Evolutionary conservation across 345 rosid species (phyloP).

Genomic region (Eutrema heterophyllum): DNA sequence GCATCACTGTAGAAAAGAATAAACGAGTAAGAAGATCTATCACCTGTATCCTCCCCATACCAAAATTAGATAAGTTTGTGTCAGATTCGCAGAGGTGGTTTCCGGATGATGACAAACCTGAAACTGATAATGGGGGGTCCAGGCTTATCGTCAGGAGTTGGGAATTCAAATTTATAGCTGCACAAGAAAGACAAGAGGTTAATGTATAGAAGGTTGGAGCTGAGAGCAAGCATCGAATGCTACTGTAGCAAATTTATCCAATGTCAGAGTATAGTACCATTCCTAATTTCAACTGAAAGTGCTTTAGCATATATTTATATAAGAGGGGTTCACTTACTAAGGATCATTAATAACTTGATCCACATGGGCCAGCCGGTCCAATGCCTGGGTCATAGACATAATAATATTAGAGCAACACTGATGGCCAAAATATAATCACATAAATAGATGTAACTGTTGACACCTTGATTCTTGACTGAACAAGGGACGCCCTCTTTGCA

Average conservation of each 20-base stretch:
- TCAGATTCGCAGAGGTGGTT: constrained; percentile 6
- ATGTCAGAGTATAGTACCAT: constrained; percentile 5
- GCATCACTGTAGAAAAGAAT: constrained; percentile 69
- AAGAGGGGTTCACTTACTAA: constrained; percentile 54
- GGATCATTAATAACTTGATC: constrained; percentile 97
- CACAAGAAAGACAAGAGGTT: constrained; percentile 23
- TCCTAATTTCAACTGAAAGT: neutral
- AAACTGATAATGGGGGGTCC: constrained; percentile 98
- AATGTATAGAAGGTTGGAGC: neutral
- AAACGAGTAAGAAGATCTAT: constrained; percentile 1
- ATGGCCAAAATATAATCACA: constrained; percentile 12
- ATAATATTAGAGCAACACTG: constrained; percentile 9
- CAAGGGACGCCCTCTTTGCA: constrained; percentile 99
- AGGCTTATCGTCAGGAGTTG: constrained; percentile 98
- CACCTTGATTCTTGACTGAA: constrained; percentile 99
- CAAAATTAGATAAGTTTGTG: constrained; percentile 1
- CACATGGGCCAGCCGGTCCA: constrained; percentile 86
- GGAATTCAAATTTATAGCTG: constrained; percentile 99
- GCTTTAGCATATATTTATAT: neutral
- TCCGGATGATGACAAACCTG: constrained; percentile 54
- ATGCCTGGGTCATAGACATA: constrained; percentile 51
- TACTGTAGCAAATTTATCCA: neutral
- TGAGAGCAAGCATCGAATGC: neutral
- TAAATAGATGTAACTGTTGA: constrained; percentile 14
- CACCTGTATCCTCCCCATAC: neutral